Evolutionary conservation across 768 basidiomycete species (phyloP).

Genomic region (Suillus discolor): DNA sequence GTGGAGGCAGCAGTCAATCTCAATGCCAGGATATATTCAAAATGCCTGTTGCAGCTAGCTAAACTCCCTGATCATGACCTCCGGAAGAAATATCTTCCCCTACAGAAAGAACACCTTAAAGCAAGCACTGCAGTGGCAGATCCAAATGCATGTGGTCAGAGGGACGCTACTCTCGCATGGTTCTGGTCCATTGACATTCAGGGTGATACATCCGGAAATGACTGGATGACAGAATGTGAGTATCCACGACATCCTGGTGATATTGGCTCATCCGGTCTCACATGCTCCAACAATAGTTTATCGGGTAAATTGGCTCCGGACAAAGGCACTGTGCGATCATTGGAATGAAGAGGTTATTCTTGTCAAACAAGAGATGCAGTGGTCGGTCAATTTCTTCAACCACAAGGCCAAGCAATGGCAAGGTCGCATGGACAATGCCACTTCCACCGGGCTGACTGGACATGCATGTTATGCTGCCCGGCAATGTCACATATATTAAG

Average conservation of each 20-base stretch:
- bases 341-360: conserved; percentile 10
- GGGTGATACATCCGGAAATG: neutral
- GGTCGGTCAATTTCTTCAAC: neutral
- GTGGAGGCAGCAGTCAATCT: too few species aligned
- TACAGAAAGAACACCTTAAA: conserved; percentile 8
- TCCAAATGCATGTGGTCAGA: conserved; percentile 6
- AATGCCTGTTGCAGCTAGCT: too few species aligned
- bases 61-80: neutral
- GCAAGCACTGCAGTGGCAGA: neutral
- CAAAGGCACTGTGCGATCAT: conserved; percentile 3
- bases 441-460: neutral
- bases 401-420: neutral
- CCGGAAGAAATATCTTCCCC: neutral
- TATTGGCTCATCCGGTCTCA: neutral
- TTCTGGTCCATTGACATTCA: conserved; percentile 13
- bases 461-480: too few species aligned
- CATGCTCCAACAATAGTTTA: conserved; percentile 7
- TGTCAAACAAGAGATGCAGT: neutral
- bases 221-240: conserved; percentile 15
- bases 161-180: conserved; percentile 5
- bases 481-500: too few species aligned
- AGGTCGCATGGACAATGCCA: neutral
- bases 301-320: conserved; percentile 9
- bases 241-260: neutral
- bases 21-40: too few species aligned